phyloP scores from a whole-genome alignment of 768 basidiomycete genomes.

The Auricularia cornea region DNA sequence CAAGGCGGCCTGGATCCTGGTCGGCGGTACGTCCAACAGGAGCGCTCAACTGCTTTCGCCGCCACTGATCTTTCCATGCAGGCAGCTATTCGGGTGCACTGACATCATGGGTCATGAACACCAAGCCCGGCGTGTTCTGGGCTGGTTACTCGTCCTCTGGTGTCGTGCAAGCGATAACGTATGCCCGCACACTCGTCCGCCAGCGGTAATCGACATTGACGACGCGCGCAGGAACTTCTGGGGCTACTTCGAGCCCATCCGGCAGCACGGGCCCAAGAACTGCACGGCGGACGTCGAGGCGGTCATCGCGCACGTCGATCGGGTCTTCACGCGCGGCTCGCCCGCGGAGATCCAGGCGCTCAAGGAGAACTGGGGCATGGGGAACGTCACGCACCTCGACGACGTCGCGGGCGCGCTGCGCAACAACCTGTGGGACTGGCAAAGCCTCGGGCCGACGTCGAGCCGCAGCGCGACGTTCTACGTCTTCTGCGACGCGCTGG shows the following conservation, averaged over 20 bases:
- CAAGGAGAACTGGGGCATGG: slow-evolving; percentile 53
- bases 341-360: slow-evolving; percentile 40
- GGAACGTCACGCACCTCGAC: slow-evolving; percentile 48
- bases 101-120: slow-evolving; percentile 6
- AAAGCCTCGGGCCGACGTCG: slow-evolving; percentile 42
- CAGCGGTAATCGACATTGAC: neutral
- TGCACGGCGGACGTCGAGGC: slow-evolving; percentile 66
- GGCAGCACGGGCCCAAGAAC: slow-evolving; percentile 57
- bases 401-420: slow-evolving; percentile 52
- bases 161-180: slow-evolving; percentile 50
- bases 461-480: slow-evolving; percentile 43
- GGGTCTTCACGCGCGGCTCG: slow-evolving; percentile 41
- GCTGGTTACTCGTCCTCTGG: slow-evolving; percentile 62
- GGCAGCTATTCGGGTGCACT: neutral
- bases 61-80: neutral
- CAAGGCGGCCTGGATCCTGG: slow-evolving; percentile 33
- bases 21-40: slow-evolving; percentile 1
- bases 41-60: neutral
- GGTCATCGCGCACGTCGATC: slow-evolving; percentile 53
- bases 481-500: slow-evolving; percentile 59
- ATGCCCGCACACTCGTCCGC: neutral
- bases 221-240: slow-evolving; percentile 40
- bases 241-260: slow-evolving; percentile 67
- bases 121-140: slow-evolving; percentile 47
- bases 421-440: slow-evolving; percentile 62